Evolutionary conservation across 129 eudicot species (phyloP), one percentile per base, ranked within the genome.

Genomic region (Arctium lappa): DNA sequence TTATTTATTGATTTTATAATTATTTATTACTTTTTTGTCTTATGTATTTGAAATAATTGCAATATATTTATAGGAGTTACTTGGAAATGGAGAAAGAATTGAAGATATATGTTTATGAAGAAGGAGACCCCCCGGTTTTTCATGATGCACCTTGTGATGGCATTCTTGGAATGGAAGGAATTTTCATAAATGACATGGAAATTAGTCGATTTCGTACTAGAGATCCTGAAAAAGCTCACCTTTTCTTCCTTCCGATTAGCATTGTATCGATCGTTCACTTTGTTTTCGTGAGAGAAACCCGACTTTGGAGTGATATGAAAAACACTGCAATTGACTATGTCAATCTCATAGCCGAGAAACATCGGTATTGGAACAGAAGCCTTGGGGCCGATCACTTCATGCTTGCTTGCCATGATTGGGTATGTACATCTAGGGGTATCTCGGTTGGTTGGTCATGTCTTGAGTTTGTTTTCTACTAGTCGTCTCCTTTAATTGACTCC

Each of bases 391-490:
- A 92, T 84, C 98, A 94, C 73, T 89, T 94, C 90, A 89, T 92
- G 91, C 88, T 92, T 27, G 90, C 97, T 33, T 94, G 98, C 85
- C 98, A 94, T 78, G 98, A 94, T 84, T 88, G 91, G 91, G 91
- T 88, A 81, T 29, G 42, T 12, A 79, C 32, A 34, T 34, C 37
- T 34, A 34, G 3, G 37, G 37, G 37, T 34, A 34, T 39, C 12
- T 39, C 22, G 6, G 10, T 6, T 42, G 50, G 10, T 38, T 8
- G 42, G 42, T 38, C 42, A 38, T 38, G 6, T 38, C 42, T 38
- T 38, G 42, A 38, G 42, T 38, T 38, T 38, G 42, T 38, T 38
- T 0, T 38, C 42, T 6, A 38, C 6, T 38, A 6, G 42, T 38
- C 27, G 27, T 22, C 27, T 22, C 27, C 27, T 22, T 22, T 22